Conservation (phyloP, 345 rosid genomes). For the Excoecaria agallocha region DNA sequence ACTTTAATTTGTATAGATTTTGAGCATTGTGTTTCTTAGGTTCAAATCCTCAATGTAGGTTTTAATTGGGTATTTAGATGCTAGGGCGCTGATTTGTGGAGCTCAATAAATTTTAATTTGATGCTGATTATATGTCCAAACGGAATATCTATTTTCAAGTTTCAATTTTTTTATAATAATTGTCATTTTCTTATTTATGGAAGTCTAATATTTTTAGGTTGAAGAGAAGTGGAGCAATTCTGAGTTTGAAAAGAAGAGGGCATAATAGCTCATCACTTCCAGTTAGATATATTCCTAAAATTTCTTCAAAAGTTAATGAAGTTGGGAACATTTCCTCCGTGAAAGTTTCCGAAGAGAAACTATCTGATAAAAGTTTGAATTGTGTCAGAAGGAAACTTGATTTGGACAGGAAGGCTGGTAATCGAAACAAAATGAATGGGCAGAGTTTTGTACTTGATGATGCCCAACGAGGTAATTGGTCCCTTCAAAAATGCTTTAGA, state of each 20-base stretch:
- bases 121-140: neutral
- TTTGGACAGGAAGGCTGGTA: slow-evolving; percentile 19
- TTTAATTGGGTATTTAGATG: neutral
- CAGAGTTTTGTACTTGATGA: slow-evolving; percentile 16
- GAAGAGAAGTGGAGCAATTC: slow-evolving; percentile 31
- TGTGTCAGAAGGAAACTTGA: slow-evolving; percentile 8
- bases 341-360: slow-evolving; percentile 29
- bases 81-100: neutral
- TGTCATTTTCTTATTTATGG: neutral
- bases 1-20: no score
- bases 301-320: slow-evolving; percentile 28
- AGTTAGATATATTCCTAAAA: slow-evolving; percentile 56
- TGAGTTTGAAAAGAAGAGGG: slow-evolving; percentile 47
- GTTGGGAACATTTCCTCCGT: slow-evolving; percentile 15
- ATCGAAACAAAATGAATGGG: slow-evolving; percentile 9
- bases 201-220: slow-evolving; percentile 31
- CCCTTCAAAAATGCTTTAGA: neutral
- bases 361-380: slow-evolving; percentile 15
- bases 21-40: no score
- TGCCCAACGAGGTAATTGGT: slow-evolving; percentile 24
- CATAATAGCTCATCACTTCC: slow-evolving; percentile 44
- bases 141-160: neutral
- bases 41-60: neutral
- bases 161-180: neutral
- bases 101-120: neutral